A percentile compares a stretch with the other conserved stretches of the same genome.
Conservation (phyloP, 768 basidiomycete species). For the Lactifluus subvellereus region DNA sequence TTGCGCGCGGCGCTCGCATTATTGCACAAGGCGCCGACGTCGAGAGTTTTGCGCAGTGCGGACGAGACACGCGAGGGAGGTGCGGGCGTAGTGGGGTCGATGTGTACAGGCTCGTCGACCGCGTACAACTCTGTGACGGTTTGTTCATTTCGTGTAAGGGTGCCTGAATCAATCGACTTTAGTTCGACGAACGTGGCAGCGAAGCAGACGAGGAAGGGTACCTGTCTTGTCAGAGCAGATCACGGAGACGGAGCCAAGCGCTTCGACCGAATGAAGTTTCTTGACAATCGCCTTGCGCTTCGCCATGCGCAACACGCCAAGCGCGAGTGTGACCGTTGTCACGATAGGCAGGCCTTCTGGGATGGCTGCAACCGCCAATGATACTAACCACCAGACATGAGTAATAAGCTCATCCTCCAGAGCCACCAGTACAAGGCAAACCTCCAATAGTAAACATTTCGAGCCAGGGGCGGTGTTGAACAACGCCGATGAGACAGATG, state of each 20-base stretch:
- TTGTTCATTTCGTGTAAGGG: constrained; percentile 93
- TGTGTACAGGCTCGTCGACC: constrained; percentile 70
- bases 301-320: constrained; percentile 91
- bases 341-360: constrained; percentile 96
- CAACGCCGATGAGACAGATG: constrained; percentile 85
- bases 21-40: constrained; percentile 87
- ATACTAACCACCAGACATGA: constrained; percentile 50
- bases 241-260: constrained; percentile 91
- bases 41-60: constrained; percentile 67
- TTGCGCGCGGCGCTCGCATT: constrained; percentile 63
- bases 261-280: constrained; percentile 92
- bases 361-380: constrained; percentile 96
- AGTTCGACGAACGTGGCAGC: background rate
- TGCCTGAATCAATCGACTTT: constrained; percentile 42
- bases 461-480: constrained; percentile 82
- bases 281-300: constrained; percentile 96
- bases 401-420: background rate
- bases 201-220: constrained; percentile 28
- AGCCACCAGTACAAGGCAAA: constrained; percentile 33
- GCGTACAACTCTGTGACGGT: constrained; percentile 86
- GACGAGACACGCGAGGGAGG: constrained; percentile 43
- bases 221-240: constrained; percentile 98
- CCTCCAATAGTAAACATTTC: constrained; percentile 99
- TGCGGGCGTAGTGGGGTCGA: constrained; percentile 50
- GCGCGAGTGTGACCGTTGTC: constrained; percentile 92